These are phyloP conservation scores for Clonostachys byssicola DNA, from an alignment of 2,329 filamentous ascomycete species.

Conservation along the genomic window DNA sequence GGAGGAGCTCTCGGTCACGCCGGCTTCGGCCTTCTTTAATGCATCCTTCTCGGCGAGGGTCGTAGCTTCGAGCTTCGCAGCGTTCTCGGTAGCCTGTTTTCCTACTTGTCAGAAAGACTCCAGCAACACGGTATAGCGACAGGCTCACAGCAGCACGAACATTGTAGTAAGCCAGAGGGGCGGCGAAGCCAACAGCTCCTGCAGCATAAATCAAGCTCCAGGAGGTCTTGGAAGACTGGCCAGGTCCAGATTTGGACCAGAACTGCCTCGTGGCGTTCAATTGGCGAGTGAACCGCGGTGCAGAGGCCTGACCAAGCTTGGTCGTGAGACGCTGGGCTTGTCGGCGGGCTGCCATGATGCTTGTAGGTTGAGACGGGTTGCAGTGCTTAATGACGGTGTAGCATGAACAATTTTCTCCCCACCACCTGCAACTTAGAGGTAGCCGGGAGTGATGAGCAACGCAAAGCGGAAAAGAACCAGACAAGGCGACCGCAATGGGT, in stretches of 20 bases:
- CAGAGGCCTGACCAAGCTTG: constrained; percentile 16
- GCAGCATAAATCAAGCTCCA: constrained; percentile 24
- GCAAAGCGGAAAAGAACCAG: not conserved
- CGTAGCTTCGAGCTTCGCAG: constrained; percentile 49
- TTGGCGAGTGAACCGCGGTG: constrained; percentile 14
- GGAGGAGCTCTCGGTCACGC: constrained; percentile 71
- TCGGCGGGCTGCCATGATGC: constrained; percentile 21
- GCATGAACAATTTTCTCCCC: not conserved
- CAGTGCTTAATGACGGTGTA: not conserved
- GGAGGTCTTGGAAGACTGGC: constrained; percentile 9
- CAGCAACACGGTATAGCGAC: not conserved
- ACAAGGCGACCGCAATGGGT: not conserved
- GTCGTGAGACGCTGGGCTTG: constrained; percentile 20
- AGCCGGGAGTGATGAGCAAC: not conserved
- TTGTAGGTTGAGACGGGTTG: not conserved
- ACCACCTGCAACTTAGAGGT: no score
- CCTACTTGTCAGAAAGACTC: constrained; percentile 3
- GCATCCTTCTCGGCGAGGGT: constrained; percentile 83
- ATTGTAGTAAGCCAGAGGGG: constrained; percentile 54
- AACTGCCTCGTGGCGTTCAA: constrained; percentile 15
- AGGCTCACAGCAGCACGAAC: constrained; percentile 26
- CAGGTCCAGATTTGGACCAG: constrained; percentile 14
- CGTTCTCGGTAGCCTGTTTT: not conserved
- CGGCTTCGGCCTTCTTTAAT: constrained; percentile 67
- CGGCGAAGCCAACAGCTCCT: constrained; percentile 43